A percentile compares a stretch with the other conserved stretches of the same genome.
phyloP scores from a whole-genome alignment of 768 basidiomycete species.

The Cyclocybe cylindracea region DNA sequence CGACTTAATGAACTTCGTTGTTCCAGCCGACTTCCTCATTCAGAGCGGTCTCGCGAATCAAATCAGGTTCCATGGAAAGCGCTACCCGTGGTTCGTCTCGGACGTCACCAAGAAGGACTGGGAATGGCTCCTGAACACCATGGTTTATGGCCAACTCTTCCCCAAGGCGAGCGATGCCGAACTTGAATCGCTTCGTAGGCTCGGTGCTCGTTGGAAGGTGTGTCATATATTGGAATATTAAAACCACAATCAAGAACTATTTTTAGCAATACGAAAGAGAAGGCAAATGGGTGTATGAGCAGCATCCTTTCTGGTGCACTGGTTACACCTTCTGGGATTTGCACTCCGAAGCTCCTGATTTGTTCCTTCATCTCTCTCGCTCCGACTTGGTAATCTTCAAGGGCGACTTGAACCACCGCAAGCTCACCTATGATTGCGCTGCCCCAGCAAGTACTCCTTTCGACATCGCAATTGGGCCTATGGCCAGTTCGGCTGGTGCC shows the following conservation, averaged over 20 bases:
- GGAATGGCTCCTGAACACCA: constrained; percentile 87
- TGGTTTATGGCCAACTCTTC: constrained; percentile 94
- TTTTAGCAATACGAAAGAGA: constrained; percentile 86
- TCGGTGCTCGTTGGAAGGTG: constrained; percentile 92
- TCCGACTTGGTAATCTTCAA: constrained; percentile 95
- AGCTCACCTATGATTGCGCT: constrained; percentile 85
- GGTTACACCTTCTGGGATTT: constrained; percentile 94
- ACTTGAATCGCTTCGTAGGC: constrained; percentile 73
- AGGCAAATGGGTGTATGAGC: constrained; percentile 93
- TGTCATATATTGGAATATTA: neutral
- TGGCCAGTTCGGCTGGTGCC: constrained; percentile 86
- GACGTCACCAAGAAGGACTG: constrained; percentile 94
- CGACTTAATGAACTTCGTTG: constrained; percentile 7
- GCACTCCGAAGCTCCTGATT: constrained; percentile 80
- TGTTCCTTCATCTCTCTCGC: constrained; percentile 88
- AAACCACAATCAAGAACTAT: neutral
- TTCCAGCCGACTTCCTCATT: constrained; percentile 84
- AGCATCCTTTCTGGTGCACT: constrained; percentile 95
- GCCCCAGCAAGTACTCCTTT: constrained; percentile 88
- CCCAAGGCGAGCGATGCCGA: constrained; percentile 79
- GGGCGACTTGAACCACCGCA: constrained; percentile 92
- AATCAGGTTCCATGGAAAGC: constrained; percentile 94
- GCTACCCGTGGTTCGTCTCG: constrained; percentile 93
- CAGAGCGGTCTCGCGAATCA: constrained; percentile 85
- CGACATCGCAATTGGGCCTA: constrained; percentile 87